phyloP scores from a whole-genome alignment of 2,329 filamentous ascomycete genomes.

The Aspergillus fischeri region DNA sequence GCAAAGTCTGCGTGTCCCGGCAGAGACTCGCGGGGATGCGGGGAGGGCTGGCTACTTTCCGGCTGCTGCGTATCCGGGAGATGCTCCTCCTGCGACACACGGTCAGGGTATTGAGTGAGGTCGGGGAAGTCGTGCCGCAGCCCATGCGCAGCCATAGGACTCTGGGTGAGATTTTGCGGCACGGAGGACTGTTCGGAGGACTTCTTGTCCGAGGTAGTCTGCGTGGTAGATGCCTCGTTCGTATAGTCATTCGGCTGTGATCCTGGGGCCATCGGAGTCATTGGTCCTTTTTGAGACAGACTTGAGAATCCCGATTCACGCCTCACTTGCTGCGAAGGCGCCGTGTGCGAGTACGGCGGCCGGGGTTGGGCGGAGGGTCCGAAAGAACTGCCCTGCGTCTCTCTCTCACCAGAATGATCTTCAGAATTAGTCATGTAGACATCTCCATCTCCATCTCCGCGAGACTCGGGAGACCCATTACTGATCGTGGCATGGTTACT shows the following conservation, averaged over 20 bases:
- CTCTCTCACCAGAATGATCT: constrained; percentile 35
- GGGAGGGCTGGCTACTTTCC: constrained; percentile 31
- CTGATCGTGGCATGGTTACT: constrained; percentile 46
- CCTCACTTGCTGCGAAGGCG: constrained; percentile 43
- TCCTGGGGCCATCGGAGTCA: constrained; percentile 56
- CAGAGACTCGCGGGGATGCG: constrained; percentile 22
- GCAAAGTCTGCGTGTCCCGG: constrained; percentile 23
- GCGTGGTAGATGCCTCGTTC: constrained; percentile 89
- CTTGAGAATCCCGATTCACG: constrained; percentile 44
- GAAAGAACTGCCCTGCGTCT: constrained; percentile 47
- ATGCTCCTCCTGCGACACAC: constrained; percentile 55
- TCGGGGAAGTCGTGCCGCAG: constrained; percentile 49
- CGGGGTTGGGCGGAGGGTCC: constrained; percentile 49
- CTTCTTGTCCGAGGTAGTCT: constrained; percentile 74
- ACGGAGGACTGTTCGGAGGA: constrained; percentile 71
- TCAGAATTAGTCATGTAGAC: constrained; percentile 58
- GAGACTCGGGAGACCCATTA: constrained; percentile 47
- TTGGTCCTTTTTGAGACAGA: constrained; percentile 48
- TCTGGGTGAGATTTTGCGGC: constrained; percentile 65
- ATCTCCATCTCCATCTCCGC: constrained; percentile 51
- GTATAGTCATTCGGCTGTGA: constrained; percentile 60
- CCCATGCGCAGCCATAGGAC: constrained; percentile 42
- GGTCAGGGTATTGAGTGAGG: constrained; percentile 46
- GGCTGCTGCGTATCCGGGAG: constrained; percentile 62
- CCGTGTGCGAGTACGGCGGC: constrained; percentile 44